Evolutionary conservation across 1,284 basidiomycete species (phyloP).

Genomic region (Vanrija pseudolonga): DNA sequence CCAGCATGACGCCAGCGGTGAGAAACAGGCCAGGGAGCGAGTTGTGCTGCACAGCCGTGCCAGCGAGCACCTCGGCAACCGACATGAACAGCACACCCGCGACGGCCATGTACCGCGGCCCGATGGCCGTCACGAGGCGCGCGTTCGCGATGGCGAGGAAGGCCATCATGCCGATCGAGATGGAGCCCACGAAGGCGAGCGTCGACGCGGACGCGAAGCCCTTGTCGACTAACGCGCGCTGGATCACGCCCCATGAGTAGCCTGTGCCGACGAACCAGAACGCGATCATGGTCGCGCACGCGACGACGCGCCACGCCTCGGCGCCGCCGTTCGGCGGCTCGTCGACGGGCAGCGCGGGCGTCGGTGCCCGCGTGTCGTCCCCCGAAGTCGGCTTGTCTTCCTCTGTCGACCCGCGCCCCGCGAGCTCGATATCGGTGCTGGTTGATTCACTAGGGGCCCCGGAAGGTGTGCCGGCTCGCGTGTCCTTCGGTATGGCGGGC

Average conservation of each 20-base stretch:
- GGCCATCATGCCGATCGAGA: constrained; percentile 29
- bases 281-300: background rate
- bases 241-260: constrained; percentile 44
- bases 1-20: constrained; percentile 25
- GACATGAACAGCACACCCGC: constrained; percentile 27
- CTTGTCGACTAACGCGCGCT: constrained; percentile 29
- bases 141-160: constrained; percentile 37
- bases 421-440: no score
- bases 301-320: constrained; percentile 6
- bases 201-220: constrained; percentile 35
- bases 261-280: constrained; percentile 33
- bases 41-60: constrained; percentile 22
- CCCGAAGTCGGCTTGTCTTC: no score
- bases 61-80: constrained; percentile 31
- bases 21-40: constrained; percentile 23
- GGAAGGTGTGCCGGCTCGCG: no score
- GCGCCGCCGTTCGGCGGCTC: constrained; percentile 10
- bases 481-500: no score
- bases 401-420: no score
- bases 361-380: no score
- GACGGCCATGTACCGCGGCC: constrained; percentile 27
- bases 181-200: constrained; percentile 39
- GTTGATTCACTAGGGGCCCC: no score
- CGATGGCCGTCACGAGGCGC: constrained; percentile 28
- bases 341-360: background rate